Base-by-base conservation (phyloP, 1,284 basidiomycete species). In the Papiliotrema laurentii region DNA sequence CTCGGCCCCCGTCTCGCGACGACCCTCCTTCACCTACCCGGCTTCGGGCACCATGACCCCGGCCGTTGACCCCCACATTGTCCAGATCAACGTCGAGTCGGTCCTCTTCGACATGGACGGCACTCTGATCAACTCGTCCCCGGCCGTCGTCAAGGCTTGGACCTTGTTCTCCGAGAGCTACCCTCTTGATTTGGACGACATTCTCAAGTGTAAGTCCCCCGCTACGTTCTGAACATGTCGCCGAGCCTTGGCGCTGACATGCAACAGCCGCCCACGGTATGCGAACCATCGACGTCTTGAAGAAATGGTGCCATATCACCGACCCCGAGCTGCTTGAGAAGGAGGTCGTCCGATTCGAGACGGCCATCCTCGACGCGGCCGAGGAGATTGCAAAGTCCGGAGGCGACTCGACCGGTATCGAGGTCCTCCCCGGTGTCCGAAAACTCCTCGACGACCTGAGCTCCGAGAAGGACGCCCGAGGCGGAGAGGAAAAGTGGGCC, bases 181-280 rank as follows among this genome's bases (percentile, higher is more conserved):
- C 53, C 45, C 61, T 47, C 60, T 73, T 3, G 70, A 74, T 50
- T 54, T 74, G 18, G 60, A 59, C 30, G 60, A 72, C 39, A 69
- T 74, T 0, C 47, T 74, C 21, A 59, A 61, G 38, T 71, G 71
- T 73, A 43, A 53, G 71, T 61, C 3, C 5, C 11, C 19, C 11
- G 1, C 21, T 4, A 22, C 36, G 26, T 31, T 14, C 11, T 27
- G 34, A n/a, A 25, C 5, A 26, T 25, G 41, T 14, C 10, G 16
- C 64, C 11, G 16, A 16, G 7, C 14, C 6, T 21, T 19, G 7
- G 21, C 7, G 31, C 21, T 30, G 40, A 42, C 40, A 27, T n/a
- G n/a, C n/a, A 22, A 3, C 51, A 89, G 87, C 78, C 6, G 81
- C 84, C 0, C 86, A 88, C 65, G 86, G 86, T 18, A 78, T 85